phyloP scores from a whole-genome alignment of 345 rosid species.

The Nephelium lappaceum region DNA sequence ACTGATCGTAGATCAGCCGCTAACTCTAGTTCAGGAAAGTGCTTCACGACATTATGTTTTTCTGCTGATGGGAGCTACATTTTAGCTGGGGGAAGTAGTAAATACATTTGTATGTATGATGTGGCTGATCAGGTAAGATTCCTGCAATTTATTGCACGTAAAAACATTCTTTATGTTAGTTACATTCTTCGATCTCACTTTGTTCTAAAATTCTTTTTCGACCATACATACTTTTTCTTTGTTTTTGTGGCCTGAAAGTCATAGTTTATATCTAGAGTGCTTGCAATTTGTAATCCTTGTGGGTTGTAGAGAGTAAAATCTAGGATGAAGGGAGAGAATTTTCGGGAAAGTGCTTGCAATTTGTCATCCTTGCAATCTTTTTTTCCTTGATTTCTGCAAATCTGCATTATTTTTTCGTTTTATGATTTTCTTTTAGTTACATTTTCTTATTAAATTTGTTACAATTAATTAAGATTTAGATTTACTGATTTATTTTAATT shows the following conservation, averaged over 20 bases:
- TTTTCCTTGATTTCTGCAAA: too few species aligned
- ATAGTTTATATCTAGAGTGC: background rate
- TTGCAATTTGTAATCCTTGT: background rate
- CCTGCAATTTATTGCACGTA: background rate
- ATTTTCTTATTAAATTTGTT: too few species aligned
- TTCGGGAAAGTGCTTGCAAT: too few species aligned
- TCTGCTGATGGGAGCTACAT: slow-evolving; percentile 96
- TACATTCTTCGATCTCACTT: background rate
- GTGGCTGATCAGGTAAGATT: slow-evolving; percentile 87
- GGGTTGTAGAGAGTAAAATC: background rate
- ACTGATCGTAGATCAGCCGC: slow-evolving; percentile 93
- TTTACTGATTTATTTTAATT: too few species aligned
- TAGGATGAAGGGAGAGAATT: background rate
- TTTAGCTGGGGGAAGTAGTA: slow-evolving; percentile 93
- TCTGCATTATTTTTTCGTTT: too few species aligned
- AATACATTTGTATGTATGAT: slow-evolving; percentile 96
- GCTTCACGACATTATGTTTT: slow-evolving; percentile 86
- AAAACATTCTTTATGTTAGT: background rate
- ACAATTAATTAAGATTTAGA: too few species aligned
- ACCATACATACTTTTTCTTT: background rate
- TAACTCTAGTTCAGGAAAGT: slow-evolving; percentile 93
- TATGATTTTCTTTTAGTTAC: too few species aligned
- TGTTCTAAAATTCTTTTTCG: background rate
- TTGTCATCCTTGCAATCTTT: too few species aligned
- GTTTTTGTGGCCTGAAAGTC: background rate